Conservation (phyloP, 1,284 basidiomycete genomes). For the Sparassis latifolia region DNA sequence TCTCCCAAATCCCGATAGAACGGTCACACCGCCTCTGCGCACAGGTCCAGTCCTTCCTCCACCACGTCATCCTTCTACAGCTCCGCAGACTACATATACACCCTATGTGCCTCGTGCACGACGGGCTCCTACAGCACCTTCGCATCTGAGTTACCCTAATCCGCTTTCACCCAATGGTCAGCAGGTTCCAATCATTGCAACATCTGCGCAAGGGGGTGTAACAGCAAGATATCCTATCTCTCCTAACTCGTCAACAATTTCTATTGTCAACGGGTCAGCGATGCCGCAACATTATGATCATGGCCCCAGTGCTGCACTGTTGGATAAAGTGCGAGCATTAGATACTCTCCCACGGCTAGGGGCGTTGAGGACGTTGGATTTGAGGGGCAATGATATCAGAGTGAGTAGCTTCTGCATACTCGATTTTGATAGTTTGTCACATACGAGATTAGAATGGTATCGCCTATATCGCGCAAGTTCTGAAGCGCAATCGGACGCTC, state of each 20-base stretch:
- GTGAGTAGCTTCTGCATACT: slow-evolving; percentile 37
- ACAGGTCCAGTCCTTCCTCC: slow-evolving; percentile 47
- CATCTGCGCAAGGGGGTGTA: slow-evolving; percentile 71
- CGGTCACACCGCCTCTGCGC: slow-evolving; percentile 27
- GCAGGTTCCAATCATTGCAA: slow-evolving; percentile 65
- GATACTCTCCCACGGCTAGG: slow-evolving; percentile 84
- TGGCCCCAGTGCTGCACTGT: slow-evolving; percentile 65
- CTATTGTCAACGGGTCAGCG: slow-evolving; percentile 9
- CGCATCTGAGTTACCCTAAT: slow-evolving; percentile 23
- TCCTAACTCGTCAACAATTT: slow-evolving; percentile 11
- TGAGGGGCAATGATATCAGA: slow-evolving; percentile 87
- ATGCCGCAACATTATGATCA: slow-evolving; percentile 26
- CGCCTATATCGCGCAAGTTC: slow-evolving; percentile 87
- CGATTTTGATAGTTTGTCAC: not conserved
- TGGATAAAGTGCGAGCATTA: slow-evolving; percentile 78
- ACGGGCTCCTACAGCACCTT: slow-evolving; percentile 27
- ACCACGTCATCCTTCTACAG: slow-evolving; percentile 47
- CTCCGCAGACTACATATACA: slow-evolving; percentile 69
- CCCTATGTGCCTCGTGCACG: slow-evolving; percentile 69
- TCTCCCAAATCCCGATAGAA: slow-evolving; percentile 12
- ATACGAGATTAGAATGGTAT: slow-evolving; percentile 57
- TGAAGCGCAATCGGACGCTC: slow-evolving; percentile 93
- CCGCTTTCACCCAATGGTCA: slow-evolving; percentile 52
- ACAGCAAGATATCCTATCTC: slow-evolving; percentile 56
- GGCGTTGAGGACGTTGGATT: slow-evolving; percentile 81